Evolutionary conservation across 2,329 filamentous ascomycete genomes (phyloP).

Genomic region (Fusarium nisikadoi): DNA sequence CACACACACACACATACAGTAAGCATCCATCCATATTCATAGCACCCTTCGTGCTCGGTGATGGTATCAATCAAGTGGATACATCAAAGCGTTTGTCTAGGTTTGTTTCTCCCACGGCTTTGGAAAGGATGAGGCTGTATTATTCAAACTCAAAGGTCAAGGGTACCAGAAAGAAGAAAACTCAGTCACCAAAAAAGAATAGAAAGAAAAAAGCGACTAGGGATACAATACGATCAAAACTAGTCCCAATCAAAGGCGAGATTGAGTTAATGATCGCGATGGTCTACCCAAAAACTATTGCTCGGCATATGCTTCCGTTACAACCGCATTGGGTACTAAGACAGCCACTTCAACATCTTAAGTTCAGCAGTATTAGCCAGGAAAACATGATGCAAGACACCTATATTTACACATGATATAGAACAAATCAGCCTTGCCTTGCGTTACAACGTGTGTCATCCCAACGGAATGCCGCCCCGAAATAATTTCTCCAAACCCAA

Average conservation of each 20-base stretch:
- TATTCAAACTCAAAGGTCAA: neutral
- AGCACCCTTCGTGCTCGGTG: neutral
- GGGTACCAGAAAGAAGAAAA: neutral
- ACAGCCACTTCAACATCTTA: neutral
- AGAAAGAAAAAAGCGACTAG: neutral
- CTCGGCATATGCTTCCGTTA: neutral
- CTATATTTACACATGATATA: neutral
- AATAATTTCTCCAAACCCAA: neutral
- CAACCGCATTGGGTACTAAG: neutral
- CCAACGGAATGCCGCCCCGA: conserved; percentile 2
- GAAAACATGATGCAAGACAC: neutral
- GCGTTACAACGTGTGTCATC: conserved; percentile 2
- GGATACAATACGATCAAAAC: conserved; percentile 9
- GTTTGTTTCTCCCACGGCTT: conserved; percentile 10
- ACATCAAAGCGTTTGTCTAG: conserved; percentile 20
- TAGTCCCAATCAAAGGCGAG: neutral
- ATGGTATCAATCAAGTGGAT: conserved; percentile 24
- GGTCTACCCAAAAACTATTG: neutral
- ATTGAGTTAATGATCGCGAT: neutral
- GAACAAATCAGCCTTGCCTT: conserved; percentile 1
- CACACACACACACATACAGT: neutral
- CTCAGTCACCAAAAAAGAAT: neutral
- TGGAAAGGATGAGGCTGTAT: conserved; percentile 8
- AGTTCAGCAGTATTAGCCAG: neutral
- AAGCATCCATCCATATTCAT: neutral